Conservation (phyloP, 371 early-diverging fungal species). For the Mortierella sp. region DNA sequence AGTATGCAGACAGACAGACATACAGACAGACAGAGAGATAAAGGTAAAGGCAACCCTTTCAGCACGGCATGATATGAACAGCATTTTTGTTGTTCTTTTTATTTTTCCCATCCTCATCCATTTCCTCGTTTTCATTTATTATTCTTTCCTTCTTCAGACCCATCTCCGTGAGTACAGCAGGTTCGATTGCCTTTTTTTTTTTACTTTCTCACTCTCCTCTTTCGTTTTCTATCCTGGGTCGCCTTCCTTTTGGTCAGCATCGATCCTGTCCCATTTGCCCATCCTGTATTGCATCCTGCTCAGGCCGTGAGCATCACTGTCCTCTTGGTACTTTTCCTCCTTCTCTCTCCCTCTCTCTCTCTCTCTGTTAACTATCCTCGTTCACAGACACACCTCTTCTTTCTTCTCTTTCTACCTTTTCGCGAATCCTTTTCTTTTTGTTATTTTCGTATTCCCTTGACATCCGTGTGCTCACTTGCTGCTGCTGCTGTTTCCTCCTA, state of each 20-base stretch:
- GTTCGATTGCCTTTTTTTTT: background rate
- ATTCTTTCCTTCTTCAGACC: background rate
- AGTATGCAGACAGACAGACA: background rate
- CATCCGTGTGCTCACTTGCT: background rate
- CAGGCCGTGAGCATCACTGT: background rate
- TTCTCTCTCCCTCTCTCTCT: background rate
- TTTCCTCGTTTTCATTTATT: background rate
- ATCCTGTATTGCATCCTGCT: conserved; percentile 4
- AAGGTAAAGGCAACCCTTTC: background rate
- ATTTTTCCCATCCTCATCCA: background rate
- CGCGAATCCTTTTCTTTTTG: background rate
- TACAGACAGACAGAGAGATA: background rate
- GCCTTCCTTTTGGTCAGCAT: conserved; percentile 7
- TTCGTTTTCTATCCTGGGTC: conserved; percentile 2
- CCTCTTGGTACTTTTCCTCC: background rate
- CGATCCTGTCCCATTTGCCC: conserved; percentile 4
- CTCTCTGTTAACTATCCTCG: no score
- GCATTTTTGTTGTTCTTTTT: background rate
- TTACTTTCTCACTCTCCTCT: background rate
- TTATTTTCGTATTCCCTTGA: background rate
- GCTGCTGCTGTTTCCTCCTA: background rate
- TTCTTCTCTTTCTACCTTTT: background rate
- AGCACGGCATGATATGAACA: background rate
- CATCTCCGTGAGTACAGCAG: no score
- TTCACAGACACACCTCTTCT: no score